These are phyloP conservation scores for Geosmithia putterillii DNA, from an alignment of 2,329 filamentous ascomycete species.

Conservation along the genomic window DNA sequence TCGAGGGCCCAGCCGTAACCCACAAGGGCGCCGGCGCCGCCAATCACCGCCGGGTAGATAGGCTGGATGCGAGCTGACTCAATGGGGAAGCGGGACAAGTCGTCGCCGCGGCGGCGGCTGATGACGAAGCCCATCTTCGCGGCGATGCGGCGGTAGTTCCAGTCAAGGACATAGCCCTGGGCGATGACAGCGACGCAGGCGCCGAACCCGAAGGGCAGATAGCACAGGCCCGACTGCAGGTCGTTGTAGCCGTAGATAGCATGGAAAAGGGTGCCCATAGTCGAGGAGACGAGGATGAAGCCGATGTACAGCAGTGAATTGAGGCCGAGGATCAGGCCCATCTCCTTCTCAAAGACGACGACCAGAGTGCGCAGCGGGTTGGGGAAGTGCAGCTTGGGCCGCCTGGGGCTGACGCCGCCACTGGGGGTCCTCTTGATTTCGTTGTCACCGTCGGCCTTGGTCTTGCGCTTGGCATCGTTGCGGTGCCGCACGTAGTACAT, in stretches of 20 bases:
- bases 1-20: conserved; percentile 47
- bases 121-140: conserved; percentile 47
- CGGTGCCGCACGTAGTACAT: conserved; percentile 32
- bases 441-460: no score
- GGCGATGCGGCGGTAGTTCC: conserved; percentile 61
- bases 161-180: conserved; percentile 48
- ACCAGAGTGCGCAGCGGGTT: conserved; percentile 43
- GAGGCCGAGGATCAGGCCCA: conserved; percentile 38
- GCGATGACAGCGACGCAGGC: conserved; percentile 33
- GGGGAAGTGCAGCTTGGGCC: conserved; percentile 34
- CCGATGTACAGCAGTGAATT: conserved; percentile 42
- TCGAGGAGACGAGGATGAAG: conserved; percentile 41
- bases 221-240: conserved; percentile 40
- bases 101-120: conserved; percentile 42
- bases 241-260: conserved; percentile 38
- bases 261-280: conserved; percentile 37
- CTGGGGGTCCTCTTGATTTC: no score
- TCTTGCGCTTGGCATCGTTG: conserved; percentile 17
- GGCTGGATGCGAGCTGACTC: conserved; percentile 42
- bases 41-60: conserved; percentile 37
- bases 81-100: conserved; percentile 39
- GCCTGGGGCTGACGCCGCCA: no score
- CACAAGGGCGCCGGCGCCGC: conserved; percentile 40
- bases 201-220: conserved; percentile 39
- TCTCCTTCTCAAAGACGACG: conserved; percentile 44